Evolutionary conservation across 805 yeast genomes (phyloP).

Genomic region (Suhomyces sp.): DNA sequence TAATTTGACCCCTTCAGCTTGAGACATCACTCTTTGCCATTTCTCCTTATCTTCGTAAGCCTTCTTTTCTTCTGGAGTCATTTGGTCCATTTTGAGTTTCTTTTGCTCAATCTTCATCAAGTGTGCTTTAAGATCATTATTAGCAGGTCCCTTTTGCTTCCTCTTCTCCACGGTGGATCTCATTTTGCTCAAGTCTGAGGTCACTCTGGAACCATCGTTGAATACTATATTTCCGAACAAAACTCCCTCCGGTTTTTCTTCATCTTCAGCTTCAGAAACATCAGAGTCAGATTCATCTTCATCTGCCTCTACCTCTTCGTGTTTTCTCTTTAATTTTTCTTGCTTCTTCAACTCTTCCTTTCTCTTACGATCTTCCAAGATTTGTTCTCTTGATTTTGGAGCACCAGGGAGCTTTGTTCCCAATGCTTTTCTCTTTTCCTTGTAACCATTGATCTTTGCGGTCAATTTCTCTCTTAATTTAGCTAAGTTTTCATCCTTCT

Average conservation of each 20-base stretch:
- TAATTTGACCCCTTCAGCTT: slow-evolving; percentile 84
- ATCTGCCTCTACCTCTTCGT: slow-evolving; percentile 38
- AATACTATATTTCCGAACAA: slow-evolving; percentile 82
- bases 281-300: slow-evolving; percentile 32
- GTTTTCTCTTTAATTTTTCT: slow-evolving; percentile 43
- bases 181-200: slow-evolving; percentile 63
- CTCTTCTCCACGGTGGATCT: slow-evolving; percentile 49
- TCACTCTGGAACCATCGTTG: slow-evolving; percentile 75
- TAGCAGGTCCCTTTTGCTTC: slow-evolving; percentile 79
- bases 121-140: slow-evolving; percentile 82
- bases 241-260: slow-evolving; percentile 42
- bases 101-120: slow-evolving; percentile 71
- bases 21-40: slow-evolving; percentile 83
- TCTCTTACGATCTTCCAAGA: slow-evolving; percentile 60
- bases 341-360: slow-evolving; percentile 47
- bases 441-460: slow-evolving; percentile 63
- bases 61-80: slow-evolving; percentile 62
- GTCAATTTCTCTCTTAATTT: slow-evolving; percentile 79
- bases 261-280: slow-evolving; percentile 20
- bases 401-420: slow-evolving; percentile 82
- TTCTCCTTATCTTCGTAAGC: slow-evolving; percentile 67
- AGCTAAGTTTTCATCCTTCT: slow-evolving; percentile 54
- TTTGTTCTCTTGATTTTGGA: slow-evolving; percentile 79
- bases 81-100: slow-evolving; percentile 56
- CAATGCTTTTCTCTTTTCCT: slow-evolving; percentile 87